These are phyloP conservation scores for Cyclanthera cordifolia DNA, from an alignment of 306 rosid species.

Conservation along the genomic window DNA sequence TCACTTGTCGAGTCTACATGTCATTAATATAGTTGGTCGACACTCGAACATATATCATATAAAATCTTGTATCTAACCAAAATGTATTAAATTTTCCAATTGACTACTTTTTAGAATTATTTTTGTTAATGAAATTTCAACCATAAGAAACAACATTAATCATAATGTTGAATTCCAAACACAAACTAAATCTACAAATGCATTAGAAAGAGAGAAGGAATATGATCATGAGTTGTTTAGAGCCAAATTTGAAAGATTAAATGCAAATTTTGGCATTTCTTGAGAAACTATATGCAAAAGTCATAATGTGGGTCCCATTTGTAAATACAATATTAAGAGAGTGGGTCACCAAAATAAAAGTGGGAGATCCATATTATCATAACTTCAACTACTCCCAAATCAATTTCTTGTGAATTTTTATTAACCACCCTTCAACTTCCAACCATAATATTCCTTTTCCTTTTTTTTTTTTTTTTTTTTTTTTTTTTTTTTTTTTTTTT, in stretches of 20 bases:
- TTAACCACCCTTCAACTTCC: constrained; percentile 5
- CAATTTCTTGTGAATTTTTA: background rate
- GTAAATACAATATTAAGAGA: background rate
- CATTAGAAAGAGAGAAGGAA: too few species aligned
- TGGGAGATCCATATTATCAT: constrained; percentile 8
- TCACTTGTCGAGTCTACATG: too few species aligned
- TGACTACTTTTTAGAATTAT: background rate
- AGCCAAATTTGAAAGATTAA: background rate
- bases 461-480: background rate
- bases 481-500: too few species aligned
- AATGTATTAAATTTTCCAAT: too few species aligned
- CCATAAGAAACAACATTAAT: background rate
- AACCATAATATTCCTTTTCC: background rate
- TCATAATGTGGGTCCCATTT: background rate
- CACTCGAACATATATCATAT: too few species aligned
- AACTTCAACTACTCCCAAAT: background rate
- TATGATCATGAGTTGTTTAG: background rate
- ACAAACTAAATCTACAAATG: background rate
- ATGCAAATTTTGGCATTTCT: background rate
- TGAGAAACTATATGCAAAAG: background rate
- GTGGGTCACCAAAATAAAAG: constrained; percentile 7
- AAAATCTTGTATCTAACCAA: too few species aligned
- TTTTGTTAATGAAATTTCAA: background rate
- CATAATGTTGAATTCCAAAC: background rate
- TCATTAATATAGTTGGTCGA: too few species aligned